Conservation (phyloP, 129 eudicot genomes). For the Chrysanthemum makinoi region DNA sequence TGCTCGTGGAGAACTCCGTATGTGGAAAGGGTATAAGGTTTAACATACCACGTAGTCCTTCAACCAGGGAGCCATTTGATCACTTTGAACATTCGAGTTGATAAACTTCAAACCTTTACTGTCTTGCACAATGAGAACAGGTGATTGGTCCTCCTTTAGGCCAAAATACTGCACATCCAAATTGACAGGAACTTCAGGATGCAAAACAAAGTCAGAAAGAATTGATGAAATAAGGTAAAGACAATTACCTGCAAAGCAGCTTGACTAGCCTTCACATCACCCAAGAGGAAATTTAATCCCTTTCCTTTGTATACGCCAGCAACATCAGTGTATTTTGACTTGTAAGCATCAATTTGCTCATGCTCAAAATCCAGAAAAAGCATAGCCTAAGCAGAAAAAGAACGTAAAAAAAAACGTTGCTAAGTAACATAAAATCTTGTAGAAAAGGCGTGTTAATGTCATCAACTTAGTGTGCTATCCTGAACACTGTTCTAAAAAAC, state of each 20-base stretch:
- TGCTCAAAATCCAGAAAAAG: constrained; percentile 59
- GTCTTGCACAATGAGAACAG: constrained; percentile 67
- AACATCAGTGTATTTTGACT: constrained; percentile 50
- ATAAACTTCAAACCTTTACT: constrained; percentile 71
- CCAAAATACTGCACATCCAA: constrained; percentile 68
- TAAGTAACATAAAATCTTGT: neutral
- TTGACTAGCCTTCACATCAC: constrained; percentile 62
- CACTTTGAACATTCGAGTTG: constrained; percentile 72
- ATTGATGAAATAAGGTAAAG: constrained; percentile 6
- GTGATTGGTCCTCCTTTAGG: constrained; percentile 75
- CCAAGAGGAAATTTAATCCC: constrained; percentile 56
- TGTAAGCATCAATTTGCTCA: constrained; percentile 44
- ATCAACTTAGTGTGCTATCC: too few relatives aligned
- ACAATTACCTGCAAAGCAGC: constrained; percentile 49
- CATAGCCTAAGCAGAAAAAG: constrained; percentile 46
- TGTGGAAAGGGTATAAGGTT: neutral
- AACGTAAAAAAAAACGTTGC: constrained; percentile 5
- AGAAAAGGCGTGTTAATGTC: neutral
- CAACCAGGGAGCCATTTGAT: constrained; percentile 77
- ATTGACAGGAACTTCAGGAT: constrained; percentile 19
- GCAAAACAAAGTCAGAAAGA: neutral
- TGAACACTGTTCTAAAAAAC: too few relatives aligned
- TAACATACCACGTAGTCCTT: constrained; percentile 62
- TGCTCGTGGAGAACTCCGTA: neutral
- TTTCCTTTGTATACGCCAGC: constrained; percentile 66